Evolutionary conservation across 371 early-diverging fungal species (phyloP), one percentile per base, ranked within the genome.

Genomic region (Umbelopsis sp.): DNA sequence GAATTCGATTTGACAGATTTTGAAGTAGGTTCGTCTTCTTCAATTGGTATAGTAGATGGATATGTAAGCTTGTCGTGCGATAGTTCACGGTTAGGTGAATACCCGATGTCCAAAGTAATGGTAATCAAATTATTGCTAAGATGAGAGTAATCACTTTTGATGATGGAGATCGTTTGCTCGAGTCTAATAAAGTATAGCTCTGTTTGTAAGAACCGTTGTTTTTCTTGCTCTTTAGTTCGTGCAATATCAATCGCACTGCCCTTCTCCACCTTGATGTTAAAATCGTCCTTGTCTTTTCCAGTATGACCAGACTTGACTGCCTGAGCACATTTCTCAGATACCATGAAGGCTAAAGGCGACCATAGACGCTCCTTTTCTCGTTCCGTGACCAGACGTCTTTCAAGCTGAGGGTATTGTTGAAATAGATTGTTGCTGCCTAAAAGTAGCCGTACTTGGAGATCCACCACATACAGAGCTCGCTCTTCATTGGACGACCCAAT

Each of bases 331-430:
- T 78, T 69, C 10, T 74, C 80, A 32, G 80, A 79, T 12, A 91
- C 74, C 91, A 91, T 91, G 10, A 81, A 82, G 0, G 90, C 81
- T 14, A 91, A 66, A 0, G 92, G 92, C 35, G 85, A 86, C 92
- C 92, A 91, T 22, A 91, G 73, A n/a, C 88, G 86, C 50, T 87
- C 88, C 73, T 91, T 89, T 53, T 91, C 91, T 3, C 78, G 76
- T 7, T 66, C 66, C 3, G 79, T 80, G n/a, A 90, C 76, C 29
- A 72, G 67, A 29, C 87, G 82, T 35, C 88, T 84, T 32, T 77
- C 73, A 20, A 91, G 72, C 48, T 84, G 76, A 20, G 90, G 88
- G 57, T 91, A 91, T n/a, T 78, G 80, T 25, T 69, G 64, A 71
- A 81, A 84, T 14, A 91, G 72, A 14, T 80, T 75, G 6, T 81